Conservation (phyloP, 805 yeast genomes). For the Sungouiella blattae region DNA sequence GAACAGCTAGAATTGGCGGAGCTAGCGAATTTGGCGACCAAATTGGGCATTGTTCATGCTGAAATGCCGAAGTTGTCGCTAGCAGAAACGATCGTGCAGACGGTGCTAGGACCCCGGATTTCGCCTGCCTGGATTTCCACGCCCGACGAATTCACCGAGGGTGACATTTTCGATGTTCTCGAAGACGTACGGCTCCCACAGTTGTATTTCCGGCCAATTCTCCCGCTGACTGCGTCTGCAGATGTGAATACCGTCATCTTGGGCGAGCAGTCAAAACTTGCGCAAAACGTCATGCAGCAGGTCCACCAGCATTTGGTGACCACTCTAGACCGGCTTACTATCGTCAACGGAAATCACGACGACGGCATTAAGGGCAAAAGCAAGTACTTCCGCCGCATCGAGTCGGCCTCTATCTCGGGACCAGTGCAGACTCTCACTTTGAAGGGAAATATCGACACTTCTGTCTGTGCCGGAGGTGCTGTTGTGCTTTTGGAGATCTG, state of each 20-base stretch:
- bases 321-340: conserved; percentile 11
- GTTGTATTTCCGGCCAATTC: background rate
- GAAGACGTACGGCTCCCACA: background rate
- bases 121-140: background rate
- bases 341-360: conserved; percentile 9
- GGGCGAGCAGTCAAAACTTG: background rate
- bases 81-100: background rate
- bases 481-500: conserved; percentile 22
- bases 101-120: background rate
- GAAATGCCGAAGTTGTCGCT: background rate
- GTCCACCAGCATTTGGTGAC: conserved; percentile 1
- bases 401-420: background rate
- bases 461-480: conserved; percentile 2
- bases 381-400: conserved; percentile 22
- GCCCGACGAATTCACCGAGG: conserved; percentile 7
- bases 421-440: background rate
- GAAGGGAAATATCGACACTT: background rate
- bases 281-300: background rate
- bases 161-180: conserved; percentile 11
- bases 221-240: no score
- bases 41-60: no score
- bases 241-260: background rate
- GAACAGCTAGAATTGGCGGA: background rate
- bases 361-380: conserved; percentile 20
- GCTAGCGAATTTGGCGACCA: background rate